Evolutionary conservation across 805 yeast species (phyloP).

Genomic region (Yarrowia alimentaria): DNA sequence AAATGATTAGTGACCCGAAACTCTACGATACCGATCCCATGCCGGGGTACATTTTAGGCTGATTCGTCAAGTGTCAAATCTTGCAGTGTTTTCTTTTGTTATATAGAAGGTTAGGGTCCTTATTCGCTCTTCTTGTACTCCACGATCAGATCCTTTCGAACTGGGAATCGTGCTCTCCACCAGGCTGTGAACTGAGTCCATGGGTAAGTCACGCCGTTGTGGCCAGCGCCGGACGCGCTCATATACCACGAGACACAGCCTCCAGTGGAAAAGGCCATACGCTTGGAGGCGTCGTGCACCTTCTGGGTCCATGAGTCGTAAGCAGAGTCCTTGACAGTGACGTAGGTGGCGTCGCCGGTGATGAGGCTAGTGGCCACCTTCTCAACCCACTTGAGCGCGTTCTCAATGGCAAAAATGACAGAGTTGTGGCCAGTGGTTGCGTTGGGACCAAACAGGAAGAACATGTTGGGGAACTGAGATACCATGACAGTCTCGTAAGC

Average conservation of each 20-base stretch:
- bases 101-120: not conserved
- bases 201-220: constrained; percentile 30
- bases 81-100: not conserved
- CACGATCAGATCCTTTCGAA: not conserved
- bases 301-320: constrained; percentile 29
- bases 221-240: constrained; percentile 27
- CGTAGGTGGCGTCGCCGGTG: constrained; percentile 22
- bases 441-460: constrained; percentile 31
- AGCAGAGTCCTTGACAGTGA: constrained; percentile 29
- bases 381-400: constrained; percentile 29
- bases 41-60: too few relatives aligned
- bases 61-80: too few relatives aligned
- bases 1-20: too few relatives aligned
- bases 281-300: constrained; percentile 26
- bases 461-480: constrained; percentile 31
- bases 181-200: constrained; percentile 31
- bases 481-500: constrained; percentile 31
- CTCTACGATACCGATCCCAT: too few relatives aligned
- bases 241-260: constrained; percentile 33
- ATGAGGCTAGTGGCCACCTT: constrained; percentile 26
- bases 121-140: constrained; percentile 12
- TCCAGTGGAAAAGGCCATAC: constrained; percentile 29
- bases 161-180: constrained; percentile 29
- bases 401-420: constrained; percentile 31
- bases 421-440: constrained; percentile 32